These are phyloP conservation scores for Phtheirospermum japonicum DNA, from an alignment of 257 asterid species.

Conservation along the genomic window DNA sequence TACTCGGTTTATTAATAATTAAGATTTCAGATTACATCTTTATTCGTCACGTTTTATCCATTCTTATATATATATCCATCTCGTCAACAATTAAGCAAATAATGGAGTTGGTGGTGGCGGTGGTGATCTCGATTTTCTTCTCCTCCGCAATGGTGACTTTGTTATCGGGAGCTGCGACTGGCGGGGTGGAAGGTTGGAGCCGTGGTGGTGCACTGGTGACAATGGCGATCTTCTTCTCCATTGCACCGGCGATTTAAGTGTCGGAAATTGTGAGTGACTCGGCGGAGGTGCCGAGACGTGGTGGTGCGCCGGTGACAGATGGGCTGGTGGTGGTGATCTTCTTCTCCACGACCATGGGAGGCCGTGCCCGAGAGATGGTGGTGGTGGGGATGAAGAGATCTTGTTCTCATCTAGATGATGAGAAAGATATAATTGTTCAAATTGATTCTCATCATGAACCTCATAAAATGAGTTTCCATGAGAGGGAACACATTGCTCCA, in stretches of 20 bases:
- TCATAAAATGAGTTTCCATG: background rate
- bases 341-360: too few species aligned
- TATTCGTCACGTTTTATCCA: too few species aligned
- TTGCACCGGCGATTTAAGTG: background rate
- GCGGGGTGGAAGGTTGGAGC: background rate
- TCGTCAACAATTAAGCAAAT: background rate
- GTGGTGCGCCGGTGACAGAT: too few species aligned
- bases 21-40: too few species aligned
- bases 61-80: constrained; percentile 2
- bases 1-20: too few species aligned
- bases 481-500: constrained; percentile 2
- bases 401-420: background rate
- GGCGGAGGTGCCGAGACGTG: too few species aligned
- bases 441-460: background rate
- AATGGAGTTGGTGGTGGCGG: too few species aligned
- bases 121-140: background rate
- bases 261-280: too few species aligned
- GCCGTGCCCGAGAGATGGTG: too few species aligned
- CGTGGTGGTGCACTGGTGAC: background rate
- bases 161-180: background rate
- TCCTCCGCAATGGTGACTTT: background rate
- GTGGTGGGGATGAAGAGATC: background rate
- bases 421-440: background rate
- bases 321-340: background rate
- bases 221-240: background rate